A percentile compares a stretch with the other conserved stretches of the same genome.
Evolutionary conservation across 495 filamentous ascomycete species (phyloP).

Genomic region (Letharia lupina): DNA sequence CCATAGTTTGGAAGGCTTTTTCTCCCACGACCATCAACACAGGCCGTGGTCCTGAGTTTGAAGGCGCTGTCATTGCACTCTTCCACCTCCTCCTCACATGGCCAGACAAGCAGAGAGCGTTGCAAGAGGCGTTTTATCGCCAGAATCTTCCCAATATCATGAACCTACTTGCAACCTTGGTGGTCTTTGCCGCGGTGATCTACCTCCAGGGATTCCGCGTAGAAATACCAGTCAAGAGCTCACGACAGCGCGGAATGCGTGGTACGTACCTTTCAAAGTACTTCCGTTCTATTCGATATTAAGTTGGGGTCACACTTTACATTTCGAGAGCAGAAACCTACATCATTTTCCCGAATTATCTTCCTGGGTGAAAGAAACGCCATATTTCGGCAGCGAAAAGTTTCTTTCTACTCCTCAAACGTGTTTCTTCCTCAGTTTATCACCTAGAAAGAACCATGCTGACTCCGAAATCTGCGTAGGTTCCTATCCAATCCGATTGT

Average conservation of each 20-base stretch:
- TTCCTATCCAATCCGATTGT: conserved; percentile 57
- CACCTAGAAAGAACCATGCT: too few species aligned
- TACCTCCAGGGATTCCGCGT: conserved; percentile 99
- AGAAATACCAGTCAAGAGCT: conserved; percentile 99
- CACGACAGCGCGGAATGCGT: conserved; percentile 95
- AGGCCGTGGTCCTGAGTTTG: conserved; percentile 96
- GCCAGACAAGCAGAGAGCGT: conserved; percentile 95
- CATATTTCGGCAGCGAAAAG: too few species aligned
- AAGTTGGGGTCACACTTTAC: too few species aligned
- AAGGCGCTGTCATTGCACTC: conserved; percentile 96
- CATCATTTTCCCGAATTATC: too few species aligned
- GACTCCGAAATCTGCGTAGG: too few species aligned
- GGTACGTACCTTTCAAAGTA: conserved; percentile 36
- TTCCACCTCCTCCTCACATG: conserved; percentile 98
- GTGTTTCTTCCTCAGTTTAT: too few species aligned
- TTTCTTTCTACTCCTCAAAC: too few species aligned
- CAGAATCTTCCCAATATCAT: conserved; percentile 99
- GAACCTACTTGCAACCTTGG: conserved; percentile 89
- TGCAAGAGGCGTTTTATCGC: conserved; percentile 97
- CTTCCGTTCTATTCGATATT: too few species aligned
- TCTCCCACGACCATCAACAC: conserved; percentile 99
- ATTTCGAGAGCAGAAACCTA: too few species aligned
- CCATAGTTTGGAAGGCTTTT: conserved; percentile 99
- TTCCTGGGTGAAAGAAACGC: too few species aligned
- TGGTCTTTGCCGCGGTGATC: conserved; percentile 95